Evolutionary conservation across 2,329 filamentous ascomycete species (phyloP).

Genomic region (Neocatenulostroma microsporum): DNA sequence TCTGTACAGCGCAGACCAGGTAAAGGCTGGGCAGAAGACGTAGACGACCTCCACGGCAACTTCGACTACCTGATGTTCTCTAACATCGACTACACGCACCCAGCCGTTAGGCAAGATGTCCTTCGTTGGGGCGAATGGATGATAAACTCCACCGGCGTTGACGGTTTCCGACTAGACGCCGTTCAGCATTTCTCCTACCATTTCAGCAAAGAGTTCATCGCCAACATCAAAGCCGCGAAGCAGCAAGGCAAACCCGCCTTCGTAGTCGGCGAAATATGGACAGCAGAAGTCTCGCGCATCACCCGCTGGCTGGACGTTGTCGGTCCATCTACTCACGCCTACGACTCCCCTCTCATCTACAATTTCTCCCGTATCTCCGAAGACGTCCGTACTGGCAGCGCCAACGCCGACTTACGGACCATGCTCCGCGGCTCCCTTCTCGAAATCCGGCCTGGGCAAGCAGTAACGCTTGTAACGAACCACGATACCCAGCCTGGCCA

Average conservation of each 20-base stretch:
- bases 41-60: slow-evolving; percentile 59
- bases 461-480: slow-evolving; percentile 58
- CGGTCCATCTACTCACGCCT: slow-evolving; percentile 55
- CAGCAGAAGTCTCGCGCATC: slow-evolving; percentile 49
- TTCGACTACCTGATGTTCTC: slow-evolving; percentile 64
- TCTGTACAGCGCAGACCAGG: slow-evolving; percentile 28
- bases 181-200: slow-evolving; percentile 62
- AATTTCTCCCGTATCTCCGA: slow-evolving; percentile 57
- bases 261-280: slow-evolving; percentile 64
- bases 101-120: slow-evolving; percentile 57
- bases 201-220: slow-evolving; percentile 61
- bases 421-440: slow-evolving; percentile 16
- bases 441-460: slow-evolving; percentile 19
- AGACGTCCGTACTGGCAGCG: slow-evolving; percentile 28
- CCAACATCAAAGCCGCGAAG: slow-evolving; percentile 45
- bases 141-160: slow-evolving; percentile 50
- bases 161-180: slow-evolving; percentile 63
- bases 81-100: slow-evolving; percentile 58
- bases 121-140: slow-evolving; percentile 63
- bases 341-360: slow-evolving; percentile 61
- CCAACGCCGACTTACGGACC: slow-evolving; percentile 52
- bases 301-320: slow-evolving; percentile 41
- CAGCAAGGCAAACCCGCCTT: slow-evolving; percentile 46
- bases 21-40: slow-evolving; percentile 57
- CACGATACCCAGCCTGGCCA: slow-evolving; percentile 63